Base-by-base conservation (phyloP, 805 yeast genomes). In the Ogataea trehaloabstinens region DNA sequence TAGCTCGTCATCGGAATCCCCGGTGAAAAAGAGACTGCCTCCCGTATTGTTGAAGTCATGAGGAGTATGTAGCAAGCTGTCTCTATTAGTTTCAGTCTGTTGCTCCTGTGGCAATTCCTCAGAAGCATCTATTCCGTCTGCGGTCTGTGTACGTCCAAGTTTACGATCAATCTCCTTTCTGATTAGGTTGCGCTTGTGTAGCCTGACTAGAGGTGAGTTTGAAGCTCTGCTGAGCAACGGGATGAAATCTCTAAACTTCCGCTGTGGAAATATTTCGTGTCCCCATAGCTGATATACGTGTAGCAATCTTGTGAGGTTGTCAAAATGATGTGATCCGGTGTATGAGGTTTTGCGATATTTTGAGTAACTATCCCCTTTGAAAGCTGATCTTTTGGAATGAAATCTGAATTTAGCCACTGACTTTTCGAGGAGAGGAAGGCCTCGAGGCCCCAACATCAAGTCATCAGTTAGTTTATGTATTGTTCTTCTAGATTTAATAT, bases 261-360 rank as follows among this genome's bases (percentile, higher is more conserved):
- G 87, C 63, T 83, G 85, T 4, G 96, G 95, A 54, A 74, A 87
- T 27, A 88, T 51, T 17, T 73, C 67, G 57, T 85, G 91, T 1
- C 83, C 88, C 90, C 91, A 85, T 24, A 80, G 51, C 59, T 83
- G 88, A 56, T 82, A 85, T 25, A 73, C 67, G 21, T 70, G 70
- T 6, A 83, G 56, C 5, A 85, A 56, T 24, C 68, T 61, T 7
- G 69, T 58, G 38, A 79, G 55, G 55, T 78, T 80, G 24, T 71
- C 64, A 39, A 63, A 64, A 49, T 77, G 80, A 44, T 70, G 66
- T 12, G 75, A 41, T 59, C 71, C 37, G 5, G 47, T 52, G 35
- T 49, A 56, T 19, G 40, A 45, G 27, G 40, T 37, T 22, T 42
- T 40, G 31, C 41, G 45, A 24, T 46, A 43, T 13, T 38, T 45